Conservation (phyloP, 2,329 filamentous ascomycete genomes). For the Leptographium wingfieldii region DNA sequence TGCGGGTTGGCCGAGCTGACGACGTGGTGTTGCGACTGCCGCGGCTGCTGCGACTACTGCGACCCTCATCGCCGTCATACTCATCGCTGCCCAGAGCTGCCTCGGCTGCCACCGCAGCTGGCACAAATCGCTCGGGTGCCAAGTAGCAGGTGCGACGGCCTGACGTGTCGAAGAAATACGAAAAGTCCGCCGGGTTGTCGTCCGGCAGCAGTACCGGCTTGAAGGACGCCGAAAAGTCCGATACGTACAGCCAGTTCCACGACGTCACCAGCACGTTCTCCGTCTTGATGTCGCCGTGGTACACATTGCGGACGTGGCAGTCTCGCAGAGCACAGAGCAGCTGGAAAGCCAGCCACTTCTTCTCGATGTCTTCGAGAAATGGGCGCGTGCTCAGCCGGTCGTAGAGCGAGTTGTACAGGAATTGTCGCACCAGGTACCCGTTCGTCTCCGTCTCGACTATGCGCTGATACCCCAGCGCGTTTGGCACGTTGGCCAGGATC, state of each 20-base stretch:
- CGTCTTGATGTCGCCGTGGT: conserved; percentile 97
- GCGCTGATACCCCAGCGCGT: conserved; percentile 80
- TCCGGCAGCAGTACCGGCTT: conserved; percentile 90
- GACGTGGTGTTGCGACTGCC: neutral
- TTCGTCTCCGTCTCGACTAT: conserved; percentile 85
- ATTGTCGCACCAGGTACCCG: conserved; percentile 88
- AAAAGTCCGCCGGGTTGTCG: conserved; percentile 94
- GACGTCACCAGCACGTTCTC: conserved; percentile 95
- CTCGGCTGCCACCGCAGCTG: conserved; percentile 44
- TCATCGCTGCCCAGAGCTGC: conserved; percentile 29
- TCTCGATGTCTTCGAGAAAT: conserved; percentile 94
- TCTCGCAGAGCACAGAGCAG: conserved; percentile 84
- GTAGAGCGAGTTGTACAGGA: conserved; percentile 91
- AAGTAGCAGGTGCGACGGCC: conserved; percentile 87
- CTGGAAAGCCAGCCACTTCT: conserved; percentile 97
- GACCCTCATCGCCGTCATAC: conserved; percentile 19
- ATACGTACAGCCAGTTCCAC: conserved; percentile 97
- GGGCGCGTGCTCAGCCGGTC: conserved; percentile 93
- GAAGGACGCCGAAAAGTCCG: conserved; percentile 94
- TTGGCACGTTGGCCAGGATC: conserved; percentile 69
- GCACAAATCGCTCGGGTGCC: conserved; percentile 82
- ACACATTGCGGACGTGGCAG: conserved; percentile 78
- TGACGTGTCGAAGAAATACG: conserved; percentile 93
- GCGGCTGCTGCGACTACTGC: neutral
- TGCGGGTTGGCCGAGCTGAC: conserved; percentile 10